Evolutionary conservation across 164 flowering plant genomes (phyloP).

Genomic region (Akebia trifoliata): DNA sequence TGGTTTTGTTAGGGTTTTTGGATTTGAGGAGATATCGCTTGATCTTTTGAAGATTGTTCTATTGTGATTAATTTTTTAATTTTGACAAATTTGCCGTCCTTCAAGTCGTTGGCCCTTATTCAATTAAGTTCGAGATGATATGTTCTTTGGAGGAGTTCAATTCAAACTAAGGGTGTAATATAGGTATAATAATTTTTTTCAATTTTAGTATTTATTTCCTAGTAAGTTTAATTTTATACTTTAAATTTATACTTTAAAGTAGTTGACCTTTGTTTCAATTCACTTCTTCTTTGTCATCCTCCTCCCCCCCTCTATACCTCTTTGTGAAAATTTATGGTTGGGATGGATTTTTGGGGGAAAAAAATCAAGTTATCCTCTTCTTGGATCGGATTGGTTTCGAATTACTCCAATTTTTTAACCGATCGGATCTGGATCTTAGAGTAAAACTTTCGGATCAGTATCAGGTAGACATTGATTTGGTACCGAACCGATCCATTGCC

Average conservation of each 20-base stretch:
- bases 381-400: no score
- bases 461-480: no score
- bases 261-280: no score
- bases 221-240: background rate
- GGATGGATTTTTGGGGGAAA: no score
- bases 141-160: background rate
- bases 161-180: constrained; percentile 1
- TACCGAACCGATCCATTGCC: no score
- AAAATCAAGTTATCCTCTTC: no score
- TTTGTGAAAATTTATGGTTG: no score
- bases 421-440: no score
- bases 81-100: constrained; percentile 10
- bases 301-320: no score
- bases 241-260: background rate
- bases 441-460: no score
- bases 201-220: background rate
- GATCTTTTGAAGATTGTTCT: background rate
- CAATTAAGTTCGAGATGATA: background rate
- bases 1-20: constrained; percentile 6
- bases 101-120: background rate
- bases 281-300: no score
- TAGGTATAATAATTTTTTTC: constrained; percentile 4
- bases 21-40: background rate
- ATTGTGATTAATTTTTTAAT: constrained; percentile 3
- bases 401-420: no score